These are phyloP conservation scores for Dothiorella sarmentorum DNA, from an alignment of 2,329 filamentous ascomycete genomes.

Conservation along the genomic window DNA sequence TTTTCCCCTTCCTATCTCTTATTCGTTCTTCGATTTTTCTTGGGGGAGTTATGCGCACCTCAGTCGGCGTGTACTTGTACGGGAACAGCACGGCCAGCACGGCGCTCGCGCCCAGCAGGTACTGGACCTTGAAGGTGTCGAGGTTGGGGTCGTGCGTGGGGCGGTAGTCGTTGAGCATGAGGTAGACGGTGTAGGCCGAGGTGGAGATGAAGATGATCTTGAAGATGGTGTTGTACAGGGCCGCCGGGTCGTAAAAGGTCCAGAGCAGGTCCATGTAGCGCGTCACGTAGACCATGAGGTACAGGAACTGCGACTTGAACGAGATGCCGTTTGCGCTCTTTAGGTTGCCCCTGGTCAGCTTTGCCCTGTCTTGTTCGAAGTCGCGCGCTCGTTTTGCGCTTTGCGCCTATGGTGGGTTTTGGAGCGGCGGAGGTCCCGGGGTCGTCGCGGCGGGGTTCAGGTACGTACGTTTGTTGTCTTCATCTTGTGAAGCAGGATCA, in stretches of 20 bases:
- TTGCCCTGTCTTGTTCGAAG: neutral
- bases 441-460: too few relatives aligned
- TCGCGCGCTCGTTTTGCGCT: neutral
- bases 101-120: slow-evolving; percentile 77
- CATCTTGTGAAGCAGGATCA: slow-evolving; percentile 97
- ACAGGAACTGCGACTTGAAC: slow-evolving; percentile 96
- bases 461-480: slow-evolving; percentile 70
- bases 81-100: slow-evolving; percentile 79
- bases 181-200: slow-evolving; percentile 91
- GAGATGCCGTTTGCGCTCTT: slow-evolving; percentile 97
- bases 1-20: too few relatives aligned
- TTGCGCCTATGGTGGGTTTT: too few relatives aligned
- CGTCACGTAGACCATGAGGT: slow-evolving; percentile 89
- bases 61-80: slow-evolving; percentile 74
- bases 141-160: slow-evolving; percentile 95
- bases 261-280: slow-evolving; percentile 90
- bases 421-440: too few relatives aligned
- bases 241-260: slow-evolving; percentile 66
- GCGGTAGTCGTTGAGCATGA: slow-evolving; percentile 97
- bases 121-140: slow-evolving; percentile 96
- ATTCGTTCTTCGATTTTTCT: neutral
- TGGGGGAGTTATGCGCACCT: slow-evolving; percentile 41
- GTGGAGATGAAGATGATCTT: slow-evolving; percentile 92
- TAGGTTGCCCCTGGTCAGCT: slow-evolving; percentile 10
- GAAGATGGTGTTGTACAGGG: slow-evolving; percentile 86